Conservation (phyloP, 352 stramenopile genomes). For the Saprolegnia parasitica region DNA sequence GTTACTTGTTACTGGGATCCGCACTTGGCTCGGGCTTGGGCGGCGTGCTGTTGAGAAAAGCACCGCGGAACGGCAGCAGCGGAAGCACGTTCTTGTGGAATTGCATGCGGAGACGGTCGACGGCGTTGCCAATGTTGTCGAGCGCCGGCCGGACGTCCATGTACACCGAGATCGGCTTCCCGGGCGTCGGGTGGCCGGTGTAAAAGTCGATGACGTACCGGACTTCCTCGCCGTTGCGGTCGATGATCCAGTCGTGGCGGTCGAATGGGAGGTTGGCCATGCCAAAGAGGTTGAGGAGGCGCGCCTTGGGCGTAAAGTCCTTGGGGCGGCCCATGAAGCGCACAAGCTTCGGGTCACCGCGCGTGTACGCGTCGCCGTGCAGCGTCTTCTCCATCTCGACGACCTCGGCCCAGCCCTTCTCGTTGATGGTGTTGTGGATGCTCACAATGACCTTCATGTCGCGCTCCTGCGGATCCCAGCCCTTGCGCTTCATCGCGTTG, state of each 20-base stretch:
- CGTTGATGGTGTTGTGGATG: conserved; percentile 98
- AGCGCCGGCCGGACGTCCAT: conserved; percentile 96
- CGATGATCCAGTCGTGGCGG: conserved; percentile 97
- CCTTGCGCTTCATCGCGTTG: conserved; percentile 96
- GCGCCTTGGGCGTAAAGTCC: conserved; percentile 93
- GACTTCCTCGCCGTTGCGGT: conserved; percentile 86
- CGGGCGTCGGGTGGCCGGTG: conserved; percentile 83
- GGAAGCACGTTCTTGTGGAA: conserved; percentile 70
- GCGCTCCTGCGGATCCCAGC: conserved; percentile 84
- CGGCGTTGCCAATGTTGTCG: conserved; percentile 79
- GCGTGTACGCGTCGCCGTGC: conserved; percentile 28
- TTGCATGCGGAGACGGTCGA: conserved; percentile 77
- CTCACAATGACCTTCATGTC: conserved; percentile 95
- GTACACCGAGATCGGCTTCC: conserved; percentile 87
- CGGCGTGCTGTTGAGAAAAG: conserved; percentile 25
- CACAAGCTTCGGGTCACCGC: conserved; percentile 78
- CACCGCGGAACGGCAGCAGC: conserved; percentile 64
- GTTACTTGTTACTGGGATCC: too few species aligned
- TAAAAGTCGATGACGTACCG: conserved; percentile 99
- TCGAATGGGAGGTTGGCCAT: conserved; percentile 94
- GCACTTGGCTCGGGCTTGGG: not conserved
- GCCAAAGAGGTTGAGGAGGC: conserved; percentile 65
- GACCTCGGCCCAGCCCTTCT: conserved; percentile 93
- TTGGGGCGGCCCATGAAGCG: conserved; percentile 94
- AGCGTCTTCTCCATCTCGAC: conserved; percentile 84